phyloP scores from a whole-genome alignment of 345 rosid genomes.

The Combretum micranthum region DNA sequence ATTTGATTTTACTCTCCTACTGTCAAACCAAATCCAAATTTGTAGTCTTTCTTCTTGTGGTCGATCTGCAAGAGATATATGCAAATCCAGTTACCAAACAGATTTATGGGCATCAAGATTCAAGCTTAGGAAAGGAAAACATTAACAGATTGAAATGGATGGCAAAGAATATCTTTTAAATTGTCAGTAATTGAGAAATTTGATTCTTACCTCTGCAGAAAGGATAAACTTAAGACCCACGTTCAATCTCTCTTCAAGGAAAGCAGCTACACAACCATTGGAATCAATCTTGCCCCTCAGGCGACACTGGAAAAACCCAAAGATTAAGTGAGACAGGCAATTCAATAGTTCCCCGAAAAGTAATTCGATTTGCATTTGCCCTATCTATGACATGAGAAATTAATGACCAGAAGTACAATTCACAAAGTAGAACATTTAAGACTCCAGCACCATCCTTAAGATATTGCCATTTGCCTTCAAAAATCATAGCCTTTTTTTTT shows the following conservation, averaged over 20 bases:
- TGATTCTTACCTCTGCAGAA: conserved; percentile 76
- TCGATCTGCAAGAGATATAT: conserved; percentile 53
- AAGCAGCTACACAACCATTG: conserved; percentile 71
- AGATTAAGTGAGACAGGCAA: neutral
- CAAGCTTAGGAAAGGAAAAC: neutral
- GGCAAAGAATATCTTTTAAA: neutral
- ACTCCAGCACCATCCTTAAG: too few relatives aligned
- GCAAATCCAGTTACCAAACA: neutral
- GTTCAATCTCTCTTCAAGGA: conserved; percentile 83
- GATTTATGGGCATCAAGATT: neutral
- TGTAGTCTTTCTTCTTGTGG: conserved; percentile 91
- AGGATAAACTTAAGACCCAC: conserved; percentile 83
- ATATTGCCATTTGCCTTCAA: too few relatives aligned
- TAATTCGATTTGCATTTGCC: neutral
- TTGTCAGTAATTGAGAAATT: neutral
- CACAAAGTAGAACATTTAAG: too few relatives aligned
- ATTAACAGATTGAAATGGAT: neutral
- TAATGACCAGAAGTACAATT: too few relatives aligned
- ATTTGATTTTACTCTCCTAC: conserved; percentile 41
- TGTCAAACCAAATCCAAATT: conserved; percentile 88
- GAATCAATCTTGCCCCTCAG: conserved; percentile 95
- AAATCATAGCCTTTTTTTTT: too few relatives aligned
- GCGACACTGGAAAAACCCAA: conserved; percentile 56
- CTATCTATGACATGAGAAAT: neutral
- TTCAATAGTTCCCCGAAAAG: neutral